Percentiles rank a stretch among this genome's conserved stretches.
These are phyloP conservation scores for Cercospora sp. DNA, from an alignment of 2,329 filamentous ascomycete genomes.

Conservation along the genomic window DNA sequence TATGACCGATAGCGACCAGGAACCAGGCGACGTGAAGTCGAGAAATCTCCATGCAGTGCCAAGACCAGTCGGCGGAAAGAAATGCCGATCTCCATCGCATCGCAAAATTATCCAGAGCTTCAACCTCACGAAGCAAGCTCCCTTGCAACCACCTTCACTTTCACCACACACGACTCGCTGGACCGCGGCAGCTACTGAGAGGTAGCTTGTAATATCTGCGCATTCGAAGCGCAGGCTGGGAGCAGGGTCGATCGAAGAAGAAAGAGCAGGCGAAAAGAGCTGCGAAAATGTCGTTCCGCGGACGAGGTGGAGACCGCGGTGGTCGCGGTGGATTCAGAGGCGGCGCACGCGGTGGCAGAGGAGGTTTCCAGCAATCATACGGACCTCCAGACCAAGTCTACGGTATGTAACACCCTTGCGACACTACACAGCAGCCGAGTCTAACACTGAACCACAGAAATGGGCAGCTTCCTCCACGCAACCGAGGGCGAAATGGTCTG, in stretches of 20 bases:
- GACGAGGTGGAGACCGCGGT: constrained; percentile 29
- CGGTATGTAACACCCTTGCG: too few relatives aligned
- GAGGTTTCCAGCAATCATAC: constrained; percentile 43
- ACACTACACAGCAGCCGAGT: too few relatives aligned
- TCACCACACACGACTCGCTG: background rate
- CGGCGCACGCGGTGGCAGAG: constrained; percentile 34
- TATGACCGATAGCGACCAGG: too few relatives aligned
- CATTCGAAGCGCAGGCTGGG: constrained; percentile 7
- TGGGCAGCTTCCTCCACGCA: constrained; percentile 91
- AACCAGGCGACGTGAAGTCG: too few relatives aligned
- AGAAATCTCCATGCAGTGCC: background rate
- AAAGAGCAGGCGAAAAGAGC: background rate
- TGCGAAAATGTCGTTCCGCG: constrained; percentile 34
- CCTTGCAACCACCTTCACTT: background rate
- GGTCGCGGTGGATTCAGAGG: constrained; percentile 34
- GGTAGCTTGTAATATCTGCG: background rate
- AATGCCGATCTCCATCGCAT: background rate
- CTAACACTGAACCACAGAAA: too few relatives aligned
- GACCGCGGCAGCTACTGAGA: background rate
- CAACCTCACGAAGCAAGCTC: background rate
- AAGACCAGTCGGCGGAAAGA: constrained; percentile 1
- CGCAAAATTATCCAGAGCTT: constrained; percentile 14
- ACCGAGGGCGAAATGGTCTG: constrained; percentile 98
- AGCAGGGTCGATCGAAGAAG: background rate
- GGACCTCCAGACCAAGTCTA: constrained; percentile 49